These are phyloP conservation scores for Magnolia sinica DNA, from an alignment of 164 flowering plant genomes.

Conservation along the genomic window DNA sequence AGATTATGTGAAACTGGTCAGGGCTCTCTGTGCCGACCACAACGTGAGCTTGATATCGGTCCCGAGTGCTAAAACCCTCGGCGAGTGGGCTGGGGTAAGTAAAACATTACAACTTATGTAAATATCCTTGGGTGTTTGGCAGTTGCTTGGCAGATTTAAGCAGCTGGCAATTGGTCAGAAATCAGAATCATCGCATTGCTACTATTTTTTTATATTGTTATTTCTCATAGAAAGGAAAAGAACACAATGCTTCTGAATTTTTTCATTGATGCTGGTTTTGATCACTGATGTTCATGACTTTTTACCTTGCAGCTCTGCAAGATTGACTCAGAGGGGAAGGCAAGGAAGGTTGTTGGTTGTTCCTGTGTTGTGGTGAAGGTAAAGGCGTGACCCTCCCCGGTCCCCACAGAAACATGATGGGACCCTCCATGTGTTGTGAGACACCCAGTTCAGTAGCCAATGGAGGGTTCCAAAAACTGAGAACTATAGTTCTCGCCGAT, in stretches of 20 bases:
- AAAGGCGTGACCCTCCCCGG: background rate
- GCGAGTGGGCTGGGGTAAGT: conserved; percentile 91
- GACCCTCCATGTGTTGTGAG: background rate
- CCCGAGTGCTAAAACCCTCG: conserved; percentile 78
- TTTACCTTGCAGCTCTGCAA: conserved; percentile 60
- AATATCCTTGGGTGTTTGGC: background rate
- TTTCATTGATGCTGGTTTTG: background rate
- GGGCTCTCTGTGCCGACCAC: conserved; percentile 74
- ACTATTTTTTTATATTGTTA: background rate
- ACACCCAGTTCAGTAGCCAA: background rate
- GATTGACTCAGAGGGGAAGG: conserved; percentile 84
- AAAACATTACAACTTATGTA: too few species aligned
- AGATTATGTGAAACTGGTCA: conserved; percentile 71
- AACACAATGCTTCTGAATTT: background rate
- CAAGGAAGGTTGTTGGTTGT: conserved; percentile 81
- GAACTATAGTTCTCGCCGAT: background rate
- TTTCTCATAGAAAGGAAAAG: background rate
- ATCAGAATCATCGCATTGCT: background rate
- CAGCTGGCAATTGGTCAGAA: background rate
- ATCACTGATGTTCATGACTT: background rate
- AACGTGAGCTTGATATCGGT: conserved; percentile 61
- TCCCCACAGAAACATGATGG: too few species aligned
- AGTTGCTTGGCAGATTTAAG: too few species aligned
- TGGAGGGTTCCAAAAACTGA: background rate
- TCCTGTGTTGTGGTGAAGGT: conserved; percentile 85